Percentiles rank a stretch among this genome's conserved stretches.
These are phyloP conservation scores for Saururus chinensis DNA, from an alignment of 164 flowering plant species.

Conservation along the genomic window DNA sequence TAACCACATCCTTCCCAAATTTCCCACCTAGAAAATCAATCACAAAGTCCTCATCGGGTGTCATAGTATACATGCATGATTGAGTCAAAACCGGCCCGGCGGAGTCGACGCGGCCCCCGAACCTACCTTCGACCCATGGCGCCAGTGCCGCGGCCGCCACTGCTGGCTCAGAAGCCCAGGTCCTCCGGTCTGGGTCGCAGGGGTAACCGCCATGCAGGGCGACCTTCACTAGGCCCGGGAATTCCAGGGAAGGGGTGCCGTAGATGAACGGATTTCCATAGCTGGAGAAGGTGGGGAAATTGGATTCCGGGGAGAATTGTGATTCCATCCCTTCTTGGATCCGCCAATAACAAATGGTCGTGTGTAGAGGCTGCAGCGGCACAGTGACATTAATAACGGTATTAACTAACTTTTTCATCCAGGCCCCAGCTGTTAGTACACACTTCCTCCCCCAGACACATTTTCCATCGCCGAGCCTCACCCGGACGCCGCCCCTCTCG, in stretches of 20 bases:
- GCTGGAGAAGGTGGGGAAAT: constrained; percentile 77
- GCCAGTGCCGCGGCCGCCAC: constrained; percentile 11
- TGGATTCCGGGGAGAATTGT: constrained; percentile 28
- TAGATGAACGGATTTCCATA: constrained; percentile 61
- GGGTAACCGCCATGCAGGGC: constrained; percentile 63
- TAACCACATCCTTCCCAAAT: constrained; percentile 69
- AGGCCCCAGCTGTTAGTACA: constrained; percentile 75
- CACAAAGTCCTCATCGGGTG: constrained; percentile 84
- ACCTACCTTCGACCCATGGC: constrained; percentile 40
- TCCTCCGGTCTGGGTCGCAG: constrained; percentile 73
- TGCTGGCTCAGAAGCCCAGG: constrained; percentile 30
- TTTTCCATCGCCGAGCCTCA: constrained; percentile 23
- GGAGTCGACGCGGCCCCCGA: constrained; percentile 39
- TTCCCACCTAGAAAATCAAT: constrained; percentile 81
- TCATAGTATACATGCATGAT: constrained; percentile 85
- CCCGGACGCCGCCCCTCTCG: constrained; percentile 27
- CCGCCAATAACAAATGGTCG: constrained; percentile 67
- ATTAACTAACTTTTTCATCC: constrained; percentile 55
- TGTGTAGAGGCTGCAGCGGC: constrained; percentile 74
- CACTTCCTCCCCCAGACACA: constrained; percentile 52
- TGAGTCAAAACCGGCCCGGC: constrained; percentile 37
- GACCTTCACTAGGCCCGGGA: constrained; percentile 74
- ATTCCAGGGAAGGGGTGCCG: constrained; percentile 84
- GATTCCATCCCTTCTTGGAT: constrained; percentile 47
- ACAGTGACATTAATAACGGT: constrained; percentile 19